These are phyloP conservation scores for Alternaria solani DNA, from an alignment of 2,329 filamentous ascomycete species.

Conservation along the genomic window DNA sequence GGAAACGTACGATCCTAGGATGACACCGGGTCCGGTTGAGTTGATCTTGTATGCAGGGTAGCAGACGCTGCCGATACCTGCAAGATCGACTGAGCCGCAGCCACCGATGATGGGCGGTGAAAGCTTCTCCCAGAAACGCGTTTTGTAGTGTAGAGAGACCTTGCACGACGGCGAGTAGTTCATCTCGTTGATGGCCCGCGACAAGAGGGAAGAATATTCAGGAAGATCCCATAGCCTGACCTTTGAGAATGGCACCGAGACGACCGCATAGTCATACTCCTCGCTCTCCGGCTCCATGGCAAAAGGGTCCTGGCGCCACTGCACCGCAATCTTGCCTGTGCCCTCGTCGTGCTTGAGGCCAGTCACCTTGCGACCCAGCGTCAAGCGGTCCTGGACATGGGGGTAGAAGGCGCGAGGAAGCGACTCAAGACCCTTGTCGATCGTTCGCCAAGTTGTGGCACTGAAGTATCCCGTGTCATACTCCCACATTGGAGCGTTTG, in stretches of 20 bases:
- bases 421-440: slow-evolving; percentile 67
- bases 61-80: slow-evolving; percentile 68
- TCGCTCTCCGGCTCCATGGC: slow-evolving; percentile 55
- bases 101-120: slow-evolving; percentile 68
- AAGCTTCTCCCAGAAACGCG: slow-evolving; percentile 68
- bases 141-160: slow-evolving; percentile 72
- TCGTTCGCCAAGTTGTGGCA: slow-evolving; percentile 69
- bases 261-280: slow-evolving; percentile 72
- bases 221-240: slow-evolving; percentile 70
- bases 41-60: slow-evolving; percentile 74
- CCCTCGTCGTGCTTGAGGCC: slow-evolving; percentile 63
- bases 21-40: slow-evolving; percentile 66
- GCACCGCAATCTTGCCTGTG: slow-evolving; percentile 64
- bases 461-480: slow-evolving; percentile 66
- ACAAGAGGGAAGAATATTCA: slow-evolving; percentile 59
- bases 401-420: slow-evolving; percentile 70
- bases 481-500: slow-evolving; percentile 58
- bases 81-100: slow-evolving; percentile 68
- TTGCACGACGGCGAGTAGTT: slow-evolving; percentile 63
- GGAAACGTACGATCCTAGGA: slow-evolving; percentile 67
- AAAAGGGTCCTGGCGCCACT: slow-evolving; percentile 62
- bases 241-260: slow-evolving; percentile 70
- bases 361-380: slow-evolving; percentile 65
- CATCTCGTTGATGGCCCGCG: slow-evolving; percentile 58
- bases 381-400: slow-evolving; percentile 65